A percentile compares a stretch with the other conserved stretches of the same genome.
These are phyloP conservation scores for Colletotrichum spinosum DNA, from an alignment of 2,329 filamentous ascomycete genomes.

Conservation along the genomic window DNA sequence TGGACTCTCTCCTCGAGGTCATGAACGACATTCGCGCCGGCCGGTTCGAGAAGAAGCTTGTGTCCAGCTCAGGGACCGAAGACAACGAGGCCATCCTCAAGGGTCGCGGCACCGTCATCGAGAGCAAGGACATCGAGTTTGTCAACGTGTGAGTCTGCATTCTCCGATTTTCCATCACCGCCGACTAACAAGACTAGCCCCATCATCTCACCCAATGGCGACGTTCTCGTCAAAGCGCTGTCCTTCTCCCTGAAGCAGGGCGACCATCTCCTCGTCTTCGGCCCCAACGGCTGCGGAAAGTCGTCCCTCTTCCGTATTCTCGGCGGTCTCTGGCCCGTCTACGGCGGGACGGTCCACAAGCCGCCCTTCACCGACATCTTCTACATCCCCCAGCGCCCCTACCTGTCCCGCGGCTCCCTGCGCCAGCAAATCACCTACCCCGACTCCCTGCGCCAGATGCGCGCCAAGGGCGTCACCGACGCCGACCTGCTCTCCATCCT, in stretches of 20 bases:
- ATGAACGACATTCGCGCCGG: slow-evolving; percentile 94
- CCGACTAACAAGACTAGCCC: slow-evolving; percentile 61
- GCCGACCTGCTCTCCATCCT: slow-evolving; percentile 83
- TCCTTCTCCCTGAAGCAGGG: slow-evolving; percentile 89
- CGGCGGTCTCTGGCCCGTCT: slow-evolving; percentile 96
- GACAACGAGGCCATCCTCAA: slow-evolving; percentile 86
- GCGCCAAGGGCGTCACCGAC: slow-evolving; percentile 84
- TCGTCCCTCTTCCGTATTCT: slow-evolving; percentile 96
- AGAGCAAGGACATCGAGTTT: slow-evolving; percentile 88
- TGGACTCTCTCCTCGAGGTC: slow-evolving; percentile 89
- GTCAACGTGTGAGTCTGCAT: slow-evolving; percentile 74
- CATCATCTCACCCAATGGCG: slow-evolving; percentile 96
- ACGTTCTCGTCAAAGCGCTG: slow-evolving; percentile 86
- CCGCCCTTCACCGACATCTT: slow-evolving; percentile 94
- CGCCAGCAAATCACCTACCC: slow-evolving; percentile 98
- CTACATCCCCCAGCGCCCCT: slow-evolving; percentile 96
- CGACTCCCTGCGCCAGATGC: slow-evolving; percentile 88
- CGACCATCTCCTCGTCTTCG: slow-evolving; percentile 93
- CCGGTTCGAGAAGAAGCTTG: slow-evolving; percentile 95
- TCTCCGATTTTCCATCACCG: not conserved
- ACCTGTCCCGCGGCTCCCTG: slow-evolving; percentile 90
- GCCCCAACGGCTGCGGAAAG: slow-evolving; percentile 97
- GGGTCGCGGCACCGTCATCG: slow-evolving; percentile 83
- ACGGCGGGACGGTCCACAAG: slow-evolving; percentile 92
- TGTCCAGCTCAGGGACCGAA: slow-evolving; percentile 86